These are phyloP conservation scores for Thermomucor indicae-seudaticae DNA, from an alignment of 371 early-diverging fungal species.

Conservation along the genomic window DNA sequence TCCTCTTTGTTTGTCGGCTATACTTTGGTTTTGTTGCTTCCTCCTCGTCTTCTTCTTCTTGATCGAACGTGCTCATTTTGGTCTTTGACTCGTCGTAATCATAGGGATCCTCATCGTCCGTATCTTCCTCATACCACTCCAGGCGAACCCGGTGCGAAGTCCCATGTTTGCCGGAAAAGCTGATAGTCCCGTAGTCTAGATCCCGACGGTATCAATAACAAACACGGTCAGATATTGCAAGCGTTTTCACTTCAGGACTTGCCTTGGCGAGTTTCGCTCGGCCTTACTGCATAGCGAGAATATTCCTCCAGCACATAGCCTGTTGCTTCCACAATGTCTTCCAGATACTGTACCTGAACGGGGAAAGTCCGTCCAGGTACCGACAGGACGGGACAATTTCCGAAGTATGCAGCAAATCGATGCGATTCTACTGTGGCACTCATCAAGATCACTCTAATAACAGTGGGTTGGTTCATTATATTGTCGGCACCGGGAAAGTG, in stretches of 20 bases:
- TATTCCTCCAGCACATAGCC: constrained; percentile 55
- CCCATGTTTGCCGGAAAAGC: constrained; percentile 27
- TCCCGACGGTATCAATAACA: no score
- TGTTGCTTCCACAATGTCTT: constrained; percentile 65
- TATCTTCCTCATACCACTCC: constrained; percentile 46
- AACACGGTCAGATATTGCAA: background rate
- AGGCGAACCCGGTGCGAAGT: constrained; percentile 43
- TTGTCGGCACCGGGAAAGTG: constrained; percentile 16
- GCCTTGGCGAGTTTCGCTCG: constrained; percentile 17
- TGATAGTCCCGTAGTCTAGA: constrained; percentile 20
- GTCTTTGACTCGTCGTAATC: constrained; percentile 22
- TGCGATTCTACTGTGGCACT: constrained; percentile 78
- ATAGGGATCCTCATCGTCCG: constrained; percentile 40
- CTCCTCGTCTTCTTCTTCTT: constrained; percentile 24
- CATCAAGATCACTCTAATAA: constrained; percentile 66
- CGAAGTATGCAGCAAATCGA: constrained; percentile 68
- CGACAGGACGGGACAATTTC: constrained; percentile 56
- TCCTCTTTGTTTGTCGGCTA: constrained; percentile 37
- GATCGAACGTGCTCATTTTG: constrained; percentile 17
- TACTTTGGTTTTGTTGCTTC: constrained; percentile 21
- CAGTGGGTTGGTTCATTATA: constrained; percentile 17
- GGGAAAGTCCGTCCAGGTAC: constrained; percentile 85
- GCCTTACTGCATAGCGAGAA: constrained; percentile 48
- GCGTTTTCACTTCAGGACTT: background rate
- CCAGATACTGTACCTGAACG: constrained; percentile 68